Evolutionary conservation across 805 yeast genomes (phyloP), one percentile per base, ranked within the genome.

Genomic region (Yarrowia bubula): DNA sequence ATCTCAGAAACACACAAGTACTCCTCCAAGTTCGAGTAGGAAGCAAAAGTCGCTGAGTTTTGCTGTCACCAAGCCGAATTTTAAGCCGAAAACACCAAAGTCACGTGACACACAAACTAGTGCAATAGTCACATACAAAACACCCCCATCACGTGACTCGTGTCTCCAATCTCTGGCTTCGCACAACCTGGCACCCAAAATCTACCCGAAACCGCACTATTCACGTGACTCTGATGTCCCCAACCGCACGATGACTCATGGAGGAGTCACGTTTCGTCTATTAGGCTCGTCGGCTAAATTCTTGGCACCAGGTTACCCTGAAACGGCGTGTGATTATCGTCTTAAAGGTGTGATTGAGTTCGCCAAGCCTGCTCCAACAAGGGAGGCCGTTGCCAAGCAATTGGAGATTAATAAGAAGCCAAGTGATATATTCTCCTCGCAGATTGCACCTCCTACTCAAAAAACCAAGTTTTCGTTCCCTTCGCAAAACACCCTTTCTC

Each of bases 171-270:
- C 9, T 14, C 9, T 58, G 3, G 51, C 33, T n/a, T 51, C 18
- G 1, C 39, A 43, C 15, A 32, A 43, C 15, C 31, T 58, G 33
- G 41, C 64, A 1, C 51, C 18, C 15, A 37, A 32, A 18, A 22
- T 58, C 35, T 44, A 58, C 46, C 33, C 42, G 0, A 42, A 58
- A 22, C 64, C 64, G 13, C 64, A 58, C 15, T 58, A 61, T 13
- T 37, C 47, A 14, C 55, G 39, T n/a, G 86, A 91, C 0, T 80
- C 77, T 1, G 92, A 90, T 69, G 76, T 82, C 7, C 86, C 84
- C 1, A 70, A 74, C 6, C 73, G 75, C 10, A 86, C 93, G 0
- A 82, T 87, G 64, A 74, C 83, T 0, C 86, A 84, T 74, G 92
- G 92, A 0, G 92, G 92, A 6, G 84, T 81, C 38, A 77, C 58